Evolutionary conservation across 441 rosid genomes (phyloP).

Genomic region (Euphorbia schlechtendalii): DNA sequence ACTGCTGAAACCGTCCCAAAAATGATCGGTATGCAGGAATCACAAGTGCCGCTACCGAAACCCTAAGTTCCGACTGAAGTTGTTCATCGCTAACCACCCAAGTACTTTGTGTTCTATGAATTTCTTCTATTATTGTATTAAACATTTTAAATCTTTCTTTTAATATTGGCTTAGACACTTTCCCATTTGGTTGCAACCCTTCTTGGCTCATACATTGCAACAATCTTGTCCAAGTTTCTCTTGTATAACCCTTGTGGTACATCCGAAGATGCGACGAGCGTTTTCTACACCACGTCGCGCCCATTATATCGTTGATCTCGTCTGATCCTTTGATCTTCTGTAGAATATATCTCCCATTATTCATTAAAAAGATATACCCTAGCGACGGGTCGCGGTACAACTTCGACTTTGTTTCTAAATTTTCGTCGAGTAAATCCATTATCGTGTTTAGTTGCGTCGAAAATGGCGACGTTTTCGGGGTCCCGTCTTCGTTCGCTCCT

Average conservation of each 20-base stretch:
- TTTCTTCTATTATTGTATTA: constrained; percentile 74
- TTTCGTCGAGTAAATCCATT: constrained; percentile 60
- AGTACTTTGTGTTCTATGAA: constrained; percentile 74
- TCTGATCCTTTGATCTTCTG: constrained; percentile 69
- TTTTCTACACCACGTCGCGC: constrained; percentile 41
- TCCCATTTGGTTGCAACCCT: constrained; percentile 64
- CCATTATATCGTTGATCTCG: constrained; percentile 55
- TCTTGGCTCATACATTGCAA: constrained; percentile 60
- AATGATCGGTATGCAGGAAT: constrained; percentile 88
- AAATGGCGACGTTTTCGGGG: constrained; percentile 46
- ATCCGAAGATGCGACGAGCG: constrained; percentile 43
- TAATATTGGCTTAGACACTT: constrained; percentile 59
- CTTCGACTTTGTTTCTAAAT: constrained; percentile 56
- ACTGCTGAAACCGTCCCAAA: constrained; percentile 63
- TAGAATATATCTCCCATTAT: constrained; percentile 82
- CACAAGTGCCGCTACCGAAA: constrained; percentile 64
- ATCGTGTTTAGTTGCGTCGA: constrained; percentile 41
- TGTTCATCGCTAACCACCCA: constrained; percentile 93
- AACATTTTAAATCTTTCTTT: constrained; percentile 91
- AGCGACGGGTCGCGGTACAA: constrained; percentile 57
- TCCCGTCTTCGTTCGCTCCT: constrained; percentile 28
- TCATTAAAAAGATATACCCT: constrained; percentile 77
- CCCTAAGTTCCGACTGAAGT: constrained; percentile 83
- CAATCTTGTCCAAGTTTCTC: constrained; percentile 79
- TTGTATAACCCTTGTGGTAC: constrained; percentile 67